Evolutionary conservation across 2,329 filamentous ascomycete species (phyloP), one percentile per base, ranked within the genome.

Genomic region (Ilyonectria robusta): DNA sequence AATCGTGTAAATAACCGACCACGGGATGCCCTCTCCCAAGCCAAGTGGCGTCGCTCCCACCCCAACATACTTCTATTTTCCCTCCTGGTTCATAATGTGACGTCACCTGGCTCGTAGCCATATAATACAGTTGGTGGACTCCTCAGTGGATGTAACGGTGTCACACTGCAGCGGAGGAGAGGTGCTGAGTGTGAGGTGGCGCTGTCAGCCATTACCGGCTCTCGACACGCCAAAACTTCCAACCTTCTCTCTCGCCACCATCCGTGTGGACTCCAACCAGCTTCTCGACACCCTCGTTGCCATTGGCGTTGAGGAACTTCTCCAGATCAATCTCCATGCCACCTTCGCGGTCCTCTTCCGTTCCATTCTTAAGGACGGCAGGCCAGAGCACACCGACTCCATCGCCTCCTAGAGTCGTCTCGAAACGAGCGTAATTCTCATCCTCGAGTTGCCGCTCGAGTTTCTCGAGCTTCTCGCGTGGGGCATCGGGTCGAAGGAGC

Each of bases 351-450:
- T 94, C 92, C 75, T 94, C 92, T 42, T 92, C 90, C n/a, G 88
- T 89, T 6, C 92, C 93, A 67, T 97, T 97, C 78, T 94, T 93
- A 29, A 98, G 84, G 0, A 98, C 92, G 0, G 96, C 96, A 1
- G 96, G 96, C 90, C 93, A 97, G 5, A 99, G 87, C 2, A 99
- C 94, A 42, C 96, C 96, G 1, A 99, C 94, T 13, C 96, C 96
- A 75, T 98, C 94, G 44, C 95, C 95, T 4, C 95, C 96, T 0
- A 99, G 88, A 0, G 93, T 98, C 0, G 94, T 96, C 80, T 95
- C 89, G 76, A 97, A 98, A 74, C 92, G 92, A 74, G 90, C 87
- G 78, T 96, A 99, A 1, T 93, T 93, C 75, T 94, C 93, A 0
- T 85, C 81, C 4, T 88, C 84, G 2, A 95, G 87, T 68, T 90